Conservation (phyloP, 495 filamentous ascomycete genomes). For the Collariella sp. region DNA sequence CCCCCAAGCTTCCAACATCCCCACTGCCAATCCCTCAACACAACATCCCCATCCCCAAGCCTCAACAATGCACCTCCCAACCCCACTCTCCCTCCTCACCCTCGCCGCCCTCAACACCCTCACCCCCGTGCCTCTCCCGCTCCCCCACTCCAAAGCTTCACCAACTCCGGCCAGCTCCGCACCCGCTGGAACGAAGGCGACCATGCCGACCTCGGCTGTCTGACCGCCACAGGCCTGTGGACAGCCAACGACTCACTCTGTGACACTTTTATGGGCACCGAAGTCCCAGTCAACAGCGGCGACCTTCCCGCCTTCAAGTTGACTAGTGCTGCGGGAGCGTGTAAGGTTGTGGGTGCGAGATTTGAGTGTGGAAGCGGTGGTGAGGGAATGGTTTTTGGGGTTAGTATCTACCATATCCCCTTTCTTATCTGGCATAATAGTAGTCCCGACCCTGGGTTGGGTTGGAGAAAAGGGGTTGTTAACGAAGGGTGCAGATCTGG, state of each 20-base stretch:
- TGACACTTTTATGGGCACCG: constrained; percentile 13
- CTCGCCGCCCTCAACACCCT: no score
- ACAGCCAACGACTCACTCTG: constrained; percentile 16
- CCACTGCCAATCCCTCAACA: no score
- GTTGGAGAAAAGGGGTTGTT: no score
- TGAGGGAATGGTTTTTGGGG: constrained; percentile 12
- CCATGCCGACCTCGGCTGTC: constrained; percentile 21
- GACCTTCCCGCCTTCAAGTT: constrained; percentile 4
- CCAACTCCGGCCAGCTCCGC: constrained; percentile 18
- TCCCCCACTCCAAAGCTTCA: constrained; percentile 6
- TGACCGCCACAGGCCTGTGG: constrained; percentile 17
- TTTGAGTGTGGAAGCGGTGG: constrained; percentile 11
- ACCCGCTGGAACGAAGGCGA: constrained; percentile 13
- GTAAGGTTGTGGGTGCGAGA: constrained; percentile 7
- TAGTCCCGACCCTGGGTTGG: no score
- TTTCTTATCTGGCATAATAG: no score
- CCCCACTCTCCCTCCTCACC: no score
- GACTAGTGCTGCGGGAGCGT: constrained; percentile 4
- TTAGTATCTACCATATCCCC: no score
- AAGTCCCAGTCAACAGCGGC: not conserved
- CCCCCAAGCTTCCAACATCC: no score
- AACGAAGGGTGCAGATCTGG: constrained; percentile 16
- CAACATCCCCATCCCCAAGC: no score
- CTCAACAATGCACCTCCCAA: no score
- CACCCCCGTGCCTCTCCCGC: no score